Evolutionary conservation across 805 yeast genomes (phyloP).

Genomic region (Candida stauntonica): DNA sequence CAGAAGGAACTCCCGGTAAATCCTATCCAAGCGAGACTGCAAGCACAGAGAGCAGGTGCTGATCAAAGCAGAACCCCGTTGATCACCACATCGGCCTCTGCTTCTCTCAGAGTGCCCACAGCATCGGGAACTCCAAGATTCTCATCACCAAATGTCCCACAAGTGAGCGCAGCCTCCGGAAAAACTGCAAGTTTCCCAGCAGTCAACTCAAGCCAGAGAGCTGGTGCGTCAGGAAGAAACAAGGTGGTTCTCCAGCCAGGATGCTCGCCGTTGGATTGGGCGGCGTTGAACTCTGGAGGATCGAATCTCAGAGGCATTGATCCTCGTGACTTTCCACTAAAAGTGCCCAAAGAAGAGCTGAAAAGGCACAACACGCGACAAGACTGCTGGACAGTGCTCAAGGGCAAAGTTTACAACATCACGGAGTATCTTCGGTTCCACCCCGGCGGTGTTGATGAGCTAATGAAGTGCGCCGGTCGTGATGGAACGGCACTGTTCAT

Average conservation of each 20-base stretch:
- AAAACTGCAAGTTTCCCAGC: slow-evolving; percentile 14
- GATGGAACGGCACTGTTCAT: slow-evolving; percentile 78
- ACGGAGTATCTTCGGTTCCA: slow-evolving; percentile 81
- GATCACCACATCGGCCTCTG: neutral
- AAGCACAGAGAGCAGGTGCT: slow-evolving; percentile 5
- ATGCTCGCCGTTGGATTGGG: slow-evolving; percentile 88
- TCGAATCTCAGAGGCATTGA: slow-evolving; percentile 50
- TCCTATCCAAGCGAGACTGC: slow-evolving; percentile 7
- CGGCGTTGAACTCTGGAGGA: slow-evolving; percentile 45
- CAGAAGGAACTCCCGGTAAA: slow-evolving; percentile 1
- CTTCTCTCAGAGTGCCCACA: slow-evolving; percentile 1
- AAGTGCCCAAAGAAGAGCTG: slow-evolving; percentile 54
- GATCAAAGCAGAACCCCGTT: too few species aligned
- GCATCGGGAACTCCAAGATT: neutral
- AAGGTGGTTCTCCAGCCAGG: slow-evolving; percentile 74
- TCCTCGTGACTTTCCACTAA: slow-evolving; percentile 50
- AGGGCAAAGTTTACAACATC: slow-evolving; percentile 80
- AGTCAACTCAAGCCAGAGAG: slow-evolving; percentile 19
- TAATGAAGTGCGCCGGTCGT: slow-evolving; percentile 74
- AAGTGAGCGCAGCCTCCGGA: too few species aligned
- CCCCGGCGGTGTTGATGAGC: slow-evolving; percentile 86
- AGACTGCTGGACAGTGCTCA: slow-evolving; percentile 84
- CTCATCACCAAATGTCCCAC: neutral
- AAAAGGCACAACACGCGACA: slow-evolving; percentile 49
- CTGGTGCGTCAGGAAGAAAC: slow-evolving; percentile 27